Percentiles rank a stretch among this genome's conserved stretches.
phyloP scores from a whole-genome alignment of 73 alveolate genomes.

The Tetrahymena elliotti region DNA sequence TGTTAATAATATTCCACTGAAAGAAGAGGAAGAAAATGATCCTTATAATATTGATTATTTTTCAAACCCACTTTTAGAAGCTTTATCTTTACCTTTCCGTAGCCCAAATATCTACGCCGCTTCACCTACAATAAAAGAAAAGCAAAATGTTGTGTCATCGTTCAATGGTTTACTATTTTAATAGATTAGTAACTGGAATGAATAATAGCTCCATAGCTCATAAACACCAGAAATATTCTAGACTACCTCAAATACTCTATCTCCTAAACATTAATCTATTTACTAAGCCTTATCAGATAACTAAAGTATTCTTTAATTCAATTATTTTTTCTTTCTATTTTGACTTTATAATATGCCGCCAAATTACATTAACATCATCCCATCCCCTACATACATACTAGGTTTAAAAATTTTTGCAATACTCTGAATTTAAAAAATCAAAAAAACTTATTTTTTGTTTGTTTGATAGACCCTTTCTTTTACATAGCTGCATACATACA shows the following conservation, averaged over 20 bases:
- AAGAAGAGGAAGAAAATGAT: neutral
- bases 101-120: neutral
- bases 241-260: neutral
- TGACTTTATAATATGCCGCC: neutral
- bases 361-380: no score
- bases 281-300: neutral
- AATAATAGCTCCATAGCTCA: neutral
- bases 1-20: neutral
- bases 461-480: no score
- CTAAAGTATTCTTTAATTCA: neutral
- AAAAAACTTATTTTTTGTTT: no score
- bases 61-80: neutral
- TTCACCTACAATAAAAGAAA: neutral
- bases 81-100: neutral
- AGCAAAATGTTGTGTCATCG: neutral
- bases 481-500: no score
- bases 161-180: neutral
- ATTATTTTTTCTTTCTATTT: neutral
- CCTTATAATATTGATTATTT: neutral
- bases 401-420: neutral
- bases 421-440: neutral
- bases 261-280: neutral
- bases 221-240: neutral
- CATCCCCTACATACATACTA: neutral
- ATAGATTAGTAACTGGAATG: neutral